Conservation (phyloP, 352 stramenopile species). For the Pythium utonaiense region DNA sequence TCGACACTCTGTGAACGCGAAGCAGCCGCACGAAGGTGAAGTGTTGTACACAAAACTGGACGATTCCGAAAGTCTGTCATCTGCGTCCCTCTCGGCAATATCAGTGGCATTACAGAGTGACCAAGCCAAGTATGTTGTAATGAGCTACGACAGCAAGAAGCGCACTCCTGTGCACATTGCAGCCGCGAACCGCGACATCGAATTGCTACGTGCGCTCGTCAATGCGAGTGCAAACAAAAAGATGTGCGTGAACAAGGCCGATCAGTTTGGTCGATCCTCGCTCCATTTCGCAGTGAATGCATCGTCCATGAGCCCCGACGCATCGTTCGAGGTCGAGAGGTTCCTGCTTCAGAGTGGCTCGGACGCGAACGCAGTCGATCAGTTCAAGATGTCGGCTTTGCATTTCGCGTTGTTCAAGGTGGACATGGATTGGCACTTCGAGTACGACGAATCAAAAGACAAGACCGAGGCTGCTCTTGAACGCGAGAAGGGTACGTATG, state of each 20-base stretch:
- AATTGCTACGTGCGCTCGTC: conserved; percentile 50
- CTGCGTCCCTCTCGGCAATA: conserved; percentile 38
- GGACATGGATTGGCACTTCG: conserved; percentile 57
- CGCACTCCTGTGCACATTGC: conserved; percentile 61
- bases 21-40: conserved; percentile 51
- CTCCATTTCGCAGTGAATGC: conserved; percentile 76
- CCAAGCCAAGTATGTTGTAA: conserved; percentile 40
- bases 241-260: conserved; percentile 42
- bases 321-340: conserved; percentile 76
- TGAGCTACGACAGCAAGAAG: conserved; percentile 39
- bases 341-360: conserved; percentile 58
- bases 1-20: conserved; percentile 42
- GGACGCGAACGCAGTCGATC: conserved; percentile 46
- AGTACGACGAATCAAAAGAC: conserved; percentile 35
- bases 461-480: conserved; percentile 25
- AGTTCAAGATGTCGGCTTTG: conserved; percentile 53
- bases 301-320: conserved; percentile 59
- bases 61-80: conserved; percentile 9
- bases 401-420: conserved; percentile 76
- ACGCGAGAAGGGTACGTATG: conserved; percentile 41
- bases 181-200: conserved; percentile 54
- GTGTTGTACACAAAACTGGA: conserved; percentile 41
- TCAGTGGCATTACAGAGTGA: conserved; percentile 45
- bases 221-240: conserved; percentile 31
- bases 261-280: conserved; percentile 49